Evolutionary conservation across 1,284 basidiomycete genomes (phyloP).

Genomic region (Neonothopanus nambi): DNA sequence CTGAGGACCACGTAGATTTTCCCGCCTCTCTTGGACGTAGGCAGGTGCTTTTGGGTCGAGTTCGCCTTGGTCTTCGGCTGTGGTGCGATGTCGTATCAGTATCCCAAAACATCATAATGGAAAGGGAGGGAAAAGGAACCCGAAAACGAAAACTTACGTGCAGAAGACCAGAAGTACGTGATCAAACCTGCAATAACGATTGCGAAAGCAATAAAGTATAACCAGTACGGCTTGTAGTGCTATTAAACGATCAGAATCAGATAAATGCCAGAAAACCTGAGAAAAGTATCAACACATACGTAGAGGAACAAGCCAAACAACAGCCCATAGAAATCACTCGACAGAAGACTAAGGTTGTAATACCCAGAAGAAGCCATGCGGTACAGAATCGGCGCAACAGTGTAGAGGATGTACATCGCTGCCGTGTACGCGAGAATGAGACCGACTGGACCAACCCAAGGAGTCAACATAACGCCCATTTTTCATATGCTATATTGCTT

Average conservation of each 20-base stretch:
- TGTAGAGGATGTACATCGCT: constrained; percentile 83
- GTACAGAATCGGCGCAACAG: constrained; percentile 81
- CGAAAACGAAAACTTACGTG: constrained; percentile 52
- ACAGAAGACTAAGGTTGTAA: constrained; percentile 81
- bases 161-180: constrained; percentile 80
- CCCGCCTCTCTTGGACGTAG: constrained; percentile 48
- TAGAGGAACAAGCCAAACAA: constrained; percentile 76
- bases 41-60: constrained; percentile 59
- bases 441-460: constrained; percentile 49
- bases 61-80: constrained; percentile 77
- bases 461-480: background rate
- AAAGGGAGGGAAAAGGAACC: background rate
- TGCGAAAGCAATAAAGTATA: constrained; percentile 77
- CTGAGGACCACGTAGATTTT: constrained; percentile 13
- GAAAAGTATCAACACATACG: constrained; percentile 37
- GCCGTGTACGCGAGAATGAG: constrained; percentile 74
- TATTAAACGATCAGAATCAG: constrained; percentile 28
- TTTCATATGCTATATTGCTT: background rate
- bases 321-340: constrained; percentile 84
- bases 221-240: constrained; percentile 81
- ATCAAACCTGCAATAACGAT: constrained; percentile 72
- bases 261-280: constrained; percentile 7
- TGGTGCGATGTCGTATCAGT: constrained; percentile 7
- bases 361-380: constrained; percentile 80
- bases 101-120: background rate